These are phyloP conservation scores for Lachnellula occidentalis DNA, from an alignment of 2,329 filamentous ascomycete genomes.

Conservation along the genomic window DNA sequence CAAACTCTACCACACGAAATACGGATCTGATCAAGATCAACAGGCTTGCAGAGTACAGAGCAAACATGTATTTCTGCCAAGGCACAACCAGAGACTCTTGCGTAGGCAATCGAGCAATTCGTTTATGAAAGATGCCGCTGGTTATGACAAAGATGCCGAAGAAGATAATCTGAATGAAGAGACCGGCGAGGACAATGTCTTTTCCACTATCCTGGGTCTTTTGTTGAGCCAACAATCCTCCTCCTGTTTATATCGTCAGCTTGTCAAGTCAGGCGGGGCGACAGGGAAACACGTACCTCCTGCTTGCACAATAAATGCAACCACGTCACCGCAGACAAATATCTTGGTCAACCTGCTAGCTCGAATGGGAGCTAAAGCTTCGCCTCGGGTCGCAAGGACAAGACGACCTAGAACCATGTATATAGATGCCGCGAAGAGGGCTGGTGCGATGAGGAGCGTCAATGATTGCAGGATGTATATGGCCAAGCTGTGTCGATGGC, in stretches of 20 bases:
- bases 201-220: slow-evolving; percentile 31
- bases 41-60: slow-evolving; percentile 37
- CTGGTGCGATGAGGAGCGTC: slow-evolving; percentile 36
- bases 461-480: slow-evolving; percentile 35
- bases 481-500: slow-evolving; percentile 22
- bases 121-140: slow-evolving; percentile 13
- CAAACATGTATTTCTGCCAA: slow-evolving; percentile 33
- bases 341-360: slow-evolving; percentile 36
- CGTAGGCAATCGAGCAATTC: slow-evolving; percentile 10
- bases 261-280: background rate
- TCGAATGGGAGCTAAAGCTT: slow-evolving; percentile 32
- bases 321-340: slow-evolving; percentile 41
- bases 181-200: slow-evolving; percentile 41
- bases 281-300: slow-evolving; percentile 26
- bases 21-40: slow-evolving; percentile 45
- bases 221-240: slow-evolving; percentile 14
- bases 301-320: slow-evolving; percentile 40
- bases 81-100: background rate
- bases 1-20: slow-evolving; percentile 45
- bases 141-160: slow-evolving; percentile 44
- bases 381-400: slow-evolving; percentile 32
- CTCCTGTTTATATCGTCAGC: slow-evolving; percentile 10
- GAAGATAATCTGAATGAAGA: slow-evolving; percentile 45
- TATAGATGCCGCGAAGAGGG: slow-evolving; percentile 36
- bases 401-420: slow-evolving; percentile 39